Evolutionary conservation across 495 filamentous ascomycete species (phyloP).

Genomic region (Penicillium desertorum): DNA sequence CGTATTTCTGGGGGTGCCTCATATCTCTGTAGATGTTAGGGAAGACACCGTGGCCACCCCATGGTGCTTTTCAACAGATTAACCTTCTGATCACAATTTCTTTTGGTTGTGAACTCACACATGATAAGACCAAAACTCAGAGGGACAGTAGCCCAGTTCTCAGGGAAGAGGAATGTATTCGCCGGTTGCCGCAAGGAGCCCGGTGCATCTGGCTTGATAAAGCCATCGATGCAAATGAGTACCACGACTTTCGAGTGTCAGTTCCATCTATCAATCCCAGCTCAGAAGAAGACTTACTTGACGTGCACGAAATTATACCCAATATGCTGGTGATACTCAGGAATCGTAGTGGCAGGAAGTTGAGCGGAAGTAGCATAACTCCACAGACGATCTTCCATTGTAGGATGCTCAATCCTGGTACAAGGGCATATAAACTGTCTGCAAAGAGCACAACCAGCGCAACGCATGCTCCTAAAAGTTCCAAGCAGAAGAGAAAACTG

Average conservation of each 20-base stretch:
- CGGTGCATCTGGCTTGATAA: slow-evolving; percentile 74
- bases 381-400: slow-evolving; percentile 90
- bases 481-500: slow-evolving; percentile 82
- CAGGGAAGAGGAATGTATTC: slow-evolving; percentile 68
- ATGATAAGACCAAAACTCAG: slow-evolving; percentile 92
- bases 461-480: slow-evolving; percentile 85
- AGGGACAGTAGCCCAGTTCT: slow-evolving; percentile 86
- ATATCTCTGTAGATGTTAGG: slow-evolving; percentile 98
- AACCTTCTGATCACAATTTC: neutral
- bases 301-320: slow-evolving; percentile 83
- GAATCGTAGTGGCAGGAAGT: slow-evolving; percentile 79
- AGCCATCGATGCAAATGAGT: slow-evolving; percentile 79
- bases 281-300: slow-evolving; percentile 58
- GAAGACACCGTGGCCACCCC: slow-evolving; percentile 94
- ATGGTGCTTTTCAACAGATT: slow-evolving; percentile 57
- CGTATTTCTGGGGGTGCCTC: slow-evolving; percentile 88
- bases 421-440: slow-evolving; percentile 77
- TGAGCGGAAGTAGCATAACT: slow-evolving; percentile 75
- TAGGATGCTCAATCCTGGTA: slow-evolving; percentile 68
- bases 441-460: slow-evolving; percentile 92
- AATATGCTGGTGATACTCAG: slow-evolving; percentile 89
- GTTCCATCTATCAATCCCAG: neutral
- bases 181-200: slow-evolving; percentile 87
- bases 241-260: slow-evolving; percentile 60
- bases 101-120: slow-evolving; percentile 48